Base-by-base conservation (phyloP, 78 protist species). In the Polysphondylium violaceum region DNA sequence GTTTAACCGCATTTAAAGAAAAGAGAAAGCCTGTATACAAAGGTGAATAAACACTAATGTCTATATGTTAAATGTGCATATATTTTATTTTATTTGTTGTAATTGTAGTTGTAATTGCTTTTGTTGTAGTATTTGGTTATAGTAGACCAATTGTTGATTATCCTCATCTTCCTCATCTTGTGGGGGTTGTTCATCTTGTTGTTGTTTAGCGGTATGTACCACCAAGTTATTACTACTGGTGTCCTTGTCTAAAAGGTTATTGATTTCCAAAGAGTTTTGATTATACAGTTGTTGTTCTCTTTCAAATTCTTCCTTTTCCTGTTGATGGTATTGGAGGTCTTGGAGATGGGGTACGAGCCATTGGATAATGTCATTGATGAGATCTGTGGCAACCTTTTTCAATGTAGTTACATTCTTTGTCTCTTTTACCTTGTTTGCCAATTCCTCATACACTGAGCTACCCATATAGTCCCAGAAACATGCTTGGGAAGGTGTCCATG, bases 1-100 rank as follows among this genome's bases (percentile, higher is more conserved):
- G 97, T 55, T 72, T 96, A 33, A 38, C 64, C 9, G 96, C 98
- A 1, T 96, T 96, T 76, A 64, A 76, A 38, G 96, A 96, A 87
- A 94, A 93, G 47, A 92, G 96, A 51, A 56, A 65, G 41, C 98
- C 98, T 21, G 71, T 78, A 12, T 96, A 95, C 86, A 71, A 77
- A 41, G 98, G 98, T 8, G 86, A 94, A 40, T 96, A 69, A 96
- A n/a, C 4, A 25, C 8, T 11, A 47, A 7, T 47, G 53, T 47
- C 7, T 47, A 47, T 12, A 47, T 17, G 29, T 25, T 35, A 61
- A 61, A 61, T 61, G 16, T 25, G 19, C 0, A 33, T 63, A 33
- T 29, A 36, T n/a, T 63, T 61, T 33, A 61, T 63, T 40, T 69
- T 12, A 12, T 25, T 43, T n/a, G 38, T 69, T 23, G 27, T 43